Base-by-base conservation (phyloP, 441 rosid species). In the Viola pubescens region DNA sequence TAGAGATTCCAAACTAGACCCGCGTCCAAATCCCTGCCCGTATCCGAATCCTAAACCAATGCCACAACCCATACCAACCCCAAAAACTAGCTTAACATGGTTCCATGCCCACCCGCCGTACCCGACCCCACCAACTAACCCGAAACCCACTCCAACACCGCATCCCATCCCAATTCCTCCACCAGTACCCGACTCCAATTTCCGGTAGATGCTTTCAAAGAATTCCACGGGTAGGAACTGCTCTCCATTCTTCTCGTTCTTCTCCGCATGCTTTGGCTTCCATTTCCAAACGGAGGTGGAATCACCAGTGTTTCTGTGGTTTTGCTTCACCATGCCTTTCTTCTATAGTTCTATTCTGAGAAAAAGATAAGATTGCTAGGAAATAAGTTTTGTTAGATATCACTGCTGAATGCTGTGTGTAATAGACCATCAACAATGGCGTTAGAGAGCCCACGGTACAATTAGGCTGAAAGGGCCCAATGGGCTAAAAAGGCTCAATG, bases 21-120 rank as follows among this genome's bases (percentile, higher is more conserved):
- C 97, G 59, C 80, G 75, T 2, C 95, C 97, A 61, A 85, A 46
- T 6, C 97, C 97, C 48, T 68, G 70, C 53, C 97, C 95, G 48
- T 73, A 83, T 10, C 90, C 95, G 37, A 87, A 65, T 7, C 90
- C 92, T 1, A 78, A 7, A 4, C 97, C 95, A 8, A 83, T 51
- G 9, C 95, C 92, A 11, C 97, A 87, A 41, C 97, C 92, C 65
- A 78, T 56, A 0, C 95, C 95, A 16, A 80, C 58, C 16, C 94
- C 94, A 49, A 79, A 75, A 4, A 70, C 86, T 44, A 82, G 53
- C 61, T 70, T 81, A 7, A 70, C 40, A 45, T 81, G 82, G 79
- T 82, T 82, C 62, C 84, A 56, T 0, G 80, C 75, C 81, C 72
- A 77, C 38, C 82, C 85, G 5, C 76, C 79, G 13, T 71, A 67